phyloP scores from a whole-genome alignment of 73 alveolate species.

The Symbiodinium pilosum region DNA sequence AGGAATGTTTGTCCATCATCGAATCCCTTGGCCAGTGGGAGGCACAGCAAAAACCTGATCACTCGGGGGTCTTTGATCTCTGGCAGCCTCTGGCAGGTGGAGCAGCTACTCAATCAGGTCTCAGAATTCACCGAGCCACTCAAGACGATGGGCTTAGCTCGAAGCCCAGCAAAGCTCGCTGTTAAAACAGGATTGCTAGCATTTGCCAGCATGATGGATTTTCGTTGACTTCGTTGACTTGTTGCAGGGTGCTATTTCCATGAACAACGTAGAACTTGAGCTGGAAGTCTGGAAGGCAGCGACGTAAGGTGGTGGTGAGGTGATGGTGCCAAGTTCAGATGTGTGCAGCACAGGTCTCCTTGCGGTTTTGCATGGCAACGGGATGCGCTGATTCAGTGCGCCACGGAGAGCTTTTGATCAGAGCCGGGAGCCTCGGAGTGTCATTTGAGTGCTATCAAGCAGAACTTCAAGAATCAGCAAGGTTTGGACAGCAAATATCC shows the following conservation, averaged over 20 bases:
- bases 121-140: neutral
- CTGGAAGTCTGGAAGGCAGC: slow-evolving; percentile 27
- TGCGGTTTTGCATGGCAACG: slow-evolving; percentile 56
- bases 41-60: neutral
- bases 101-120: neutral
- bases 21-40: neutral
- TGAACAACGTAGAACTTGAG: slow-evolving; percentile 31
- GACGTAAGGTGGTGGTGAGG: neutral
- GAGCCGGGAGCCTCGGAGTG: slow-evolving; percentile 7
- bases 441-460: neutral
- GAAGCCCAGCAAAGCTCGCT: neutral
- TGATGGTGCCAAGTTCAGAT: neutral
- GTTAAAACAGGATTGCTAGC: no score
- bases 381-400: slow-evolving; percentile 22
- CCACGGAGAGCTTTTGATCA: slow-evolving; percentile 39
- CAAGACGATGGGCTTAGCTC: neutral
- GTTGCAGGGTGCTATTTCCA: slow-evolving; percentile 22
- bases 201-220: no score
- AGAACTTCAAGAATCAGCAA: neutral
- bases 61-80: no score
- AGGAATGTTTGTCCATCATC: neutral
- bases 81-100: neutral
- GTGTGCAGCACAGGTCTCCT: slow-evolving; percentile 6
- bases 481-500: neutral
- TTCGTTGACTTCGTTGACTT: no score